phyloP scores from a whole-genome alignment of 495 filamentous ascomycete species.

The Penicillium waksmanii region DNA sequence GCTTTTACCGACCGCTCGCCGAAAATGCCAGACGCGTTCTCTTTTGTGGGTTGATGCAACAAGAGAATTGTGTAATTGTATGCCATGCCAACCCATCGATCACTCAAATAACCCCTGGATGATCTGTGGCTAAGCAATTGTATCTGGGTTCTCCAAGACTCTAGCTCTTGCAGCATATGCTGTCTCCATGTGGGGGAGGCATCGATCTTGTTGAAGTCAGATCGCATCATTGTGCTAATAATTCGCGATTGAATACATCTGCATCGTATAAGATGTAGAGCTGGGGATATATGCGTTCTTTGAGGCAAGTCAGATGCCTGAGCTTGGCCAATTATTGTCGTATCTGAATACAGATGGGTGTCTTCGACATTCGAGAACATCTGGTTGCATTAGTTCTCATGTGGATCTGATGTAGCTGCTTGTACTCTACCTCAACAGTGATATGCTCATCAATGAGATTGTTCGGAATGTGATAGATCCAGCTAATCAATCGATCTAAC shows the following conservation, averaged over 20 bases:
- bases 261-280: slow-evolving; percentile 26
- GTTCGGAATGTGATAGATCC: slow-evolving; percentile 28
- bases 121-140: slow-evolving; percentile 19
- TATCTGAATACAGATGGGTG: slow-evolving; percentile 11
- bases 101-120: slow-evolving; percentile 23
- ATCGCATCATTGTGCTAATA: slow-evolving; percentile 24
- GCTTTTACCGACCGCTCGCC: slow-evolving; percentile 20
- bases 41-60: slow-evolving; percentile 22
- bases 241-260: slow-evolving; percentile 29
- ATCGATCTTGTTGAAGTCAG: slow-evolving; percentile 18
- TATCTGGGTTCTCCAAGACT: slow-evolving; percentile 23
- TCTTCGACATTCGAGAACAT: slow-evolving; percentile 28
- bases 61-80: slow-evolving; percentile 28
- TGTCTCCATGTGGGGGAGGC: slow-evolving; percentile 19
- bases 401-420: background rate
- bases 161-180: slow-evolving; percentile 24
- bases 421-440: slow-evolving; percentile 19
- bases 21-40: slow-evolving; percentile 14
- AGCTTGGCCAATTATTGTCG: slow-evolving; percentile 1
- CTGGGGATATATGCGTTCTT: slow-evolving; percentile 25
- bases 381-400: slow-evolving; percentile 12
- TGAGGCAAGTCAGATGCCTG: slow-evolving; percentile 7
- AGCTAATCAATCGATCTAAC: slow-evolving; percentile 28
- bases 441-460: slow-evolving; percentile 27
- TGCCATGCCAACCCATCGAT: slow-evolving; percentile 30